Evolutionary conservation across 306 rosid genomes (phyloP).

Genomic region (Vachellia collinsii): DNA sequence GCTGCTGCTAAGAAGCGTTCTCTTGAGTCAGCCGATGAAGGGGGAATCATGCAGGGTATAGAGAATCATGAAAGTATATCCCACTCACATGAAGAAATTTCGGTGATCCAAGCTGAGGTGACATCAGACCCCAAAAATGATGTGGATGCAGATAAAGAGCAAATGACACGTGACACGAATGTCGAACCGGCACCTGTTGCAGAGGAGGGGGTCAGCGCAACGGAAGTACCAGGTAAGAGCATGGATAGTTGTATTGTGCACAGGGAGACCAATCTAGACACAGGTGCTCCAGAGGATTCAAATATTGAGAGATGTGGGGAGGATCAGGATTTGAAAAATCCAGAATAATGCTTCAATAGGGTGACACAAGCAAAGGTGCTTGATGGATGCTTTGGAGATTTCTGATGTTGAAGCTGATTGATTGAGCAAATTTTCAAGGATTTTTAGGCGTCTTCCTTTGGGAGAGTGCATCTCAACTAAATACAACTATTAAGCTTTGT

Average conservation of each 20-base stretch:
- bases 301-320: constrained; percentile 29
- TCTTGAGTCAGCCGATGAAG: constrained; percentile 46
- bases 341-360: constrained; percentile 28
- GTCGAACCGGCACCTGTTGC: constrained; percentile 22
- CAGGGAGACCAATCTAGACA: constrained; percentile 27
- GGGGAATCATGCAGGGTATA: constrained; percentile 30
- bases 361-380: constrained; percentile 35
- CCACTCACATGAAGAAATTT: constrained; percentile 40
- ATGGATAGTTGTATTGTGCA: background rate
- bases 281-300: constrained; percentile 32
- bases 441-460: constrained; percentile 14
- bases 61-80: constrained; percentile 35
- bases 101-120: constrained; percentile 30
- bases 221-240: constrained; percentile 24
- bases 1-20: constrained; percentile 52
- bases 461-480: background rate
- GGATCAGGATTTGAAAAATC: constrained; percentile 35
- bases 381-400: constrained; percentile 4
- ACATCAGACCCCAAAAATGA: constrained; percentile 27
- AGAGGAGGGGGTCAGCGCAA: constrained; percentile 39
- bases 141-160: constrained; percentile 35
- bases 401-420: constrained; percentile 15
- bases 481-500: background rate
- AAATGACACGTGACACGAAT: constrained; percentile 16
- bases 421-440: constrained; percentile 20